Evolutionary conservation across 352 stramenopile species (phyloP), one percentile per base, ranked within the genome.

Genomic region (Globisporangium lucens): DNA sequence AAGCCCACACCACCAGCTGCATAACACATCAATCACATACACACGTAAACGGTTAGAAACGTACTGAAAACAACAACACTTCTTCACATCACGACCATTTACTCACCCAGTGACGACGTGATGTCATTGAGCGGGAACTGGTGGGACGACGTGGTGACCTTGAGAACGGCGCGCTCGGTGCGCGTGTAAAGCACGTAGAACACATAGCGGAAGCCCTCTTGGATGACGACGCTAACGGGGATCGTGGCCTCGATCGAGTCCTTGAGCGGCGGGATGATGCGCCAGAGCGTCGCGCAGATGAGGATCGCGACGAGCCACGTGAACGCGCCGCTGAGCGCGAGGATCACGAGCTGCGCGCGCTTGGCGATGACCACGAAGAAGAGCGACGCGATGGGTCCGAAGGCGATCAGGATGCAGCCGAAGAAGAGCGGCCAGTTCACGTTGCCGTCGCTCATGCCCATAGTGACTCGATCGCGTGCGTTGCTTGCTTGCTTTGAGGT

Each of bases 381-480:
- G 64, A 95, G 74, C 72, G 82, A 73, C 15, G 82, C 72, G 43
- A 95, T 61, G 20, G 88, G 86, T 4, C 83, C 86, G 65, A 94
- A 94, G 24, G 80, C 88, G 59, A 85, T 80, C 47, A 95, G 77
- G 66, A 93, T 87, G 71, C 82, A 93, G 58, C 88, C 88, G 68
- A 91, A 90, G 63, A 95, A 83, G 10, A 95, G 86, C 71, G 86
- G 85, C 85, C 86, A 95, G 74, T 94, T 92, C 46, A 94, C 84
- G 55, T 74, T 77, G 9, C 78, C 75, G 71, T 90, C 82, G 76
- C 84, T 77, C 33, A 93, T 71, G 52, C 76, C 81, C 85, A 93
- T 93, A 67, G 33, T 76, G 35, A 15, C 35, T 52, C 30, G 27
- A n/a, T 51, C 49, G 33, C 4, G 33, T 41, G 6, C 12, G 5